Evolutionary conservation across 2,329 filamentous ascomycete species (phyloP).

Genomic region (Aureobasidium vineae): DNA sequence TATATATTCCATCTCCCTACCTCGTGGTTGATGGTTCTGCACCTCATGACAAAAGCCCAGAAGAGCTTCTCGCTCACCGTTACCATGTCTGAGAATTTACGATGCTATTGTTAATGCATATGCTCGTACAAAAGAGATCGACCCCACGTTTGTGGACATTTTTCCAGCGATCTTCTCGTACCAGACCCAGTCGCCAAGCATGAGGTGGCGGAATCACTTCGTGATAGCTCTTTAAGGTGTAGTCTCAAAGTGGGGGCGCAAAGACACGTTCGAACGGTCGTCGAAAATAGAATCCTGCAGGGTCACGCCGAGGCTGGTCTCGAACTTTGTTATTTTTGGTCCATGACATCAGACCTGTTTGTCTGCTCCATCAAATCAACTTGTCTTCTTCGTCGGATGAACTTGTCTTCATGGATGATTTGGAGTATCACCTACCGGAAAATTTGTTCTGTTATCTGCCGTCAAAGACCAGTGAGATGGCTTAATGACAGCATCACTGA

Average conservation of each 20-base stretch:
- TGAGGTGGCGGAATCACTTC: neutral
- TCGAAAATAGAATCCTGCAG: slow-evolving; percentile 19
- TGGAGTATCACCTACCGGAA: neutral
- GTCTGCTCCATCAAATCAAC: neutral
- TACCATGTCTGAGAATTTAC: neutral
- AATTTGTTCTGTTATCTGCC: too few species aligned
- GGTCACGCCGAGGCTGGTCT: slow-evolving; percentile 5
- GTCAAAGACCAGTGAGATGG: neutral
- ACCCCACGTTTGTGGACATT: slow-evolving; percentile 3
- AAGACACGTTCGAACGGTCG: slow-evolving; percentile 3
- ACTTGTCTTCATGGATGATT: neutral
- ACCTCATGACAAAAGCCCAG: slow-evolving; percentile 6
- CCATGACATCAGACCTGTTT: slow-evolving; percentile 13
- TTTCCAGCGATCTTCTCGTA: slow-evolving; percentile 7
- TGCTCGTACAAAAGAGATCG: slow-evolving; percentile 3
- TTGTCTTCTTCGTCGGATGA: neutral
- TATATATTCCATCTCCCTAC: slow-evolving; percentile 12
- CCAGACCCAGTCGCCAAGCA: neutral
- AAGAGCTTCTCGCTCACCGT: neutral
- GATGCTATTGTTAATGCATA: neutral
- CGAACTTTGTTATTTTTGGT: slow-evolving; percentile 6
- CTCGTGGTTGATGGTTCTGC: neutral
- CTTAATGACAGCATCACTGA: neutral
- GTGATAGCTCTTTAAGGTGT: neutral
- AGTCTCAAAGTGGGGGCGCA: neutral